A percentile compares a stretch with the other conserved stretches of the same genome.
Evolutionary conservation across 768 basidiomycete species (phyloP).

Genomic region (Tulasnella sp.): DNA sequence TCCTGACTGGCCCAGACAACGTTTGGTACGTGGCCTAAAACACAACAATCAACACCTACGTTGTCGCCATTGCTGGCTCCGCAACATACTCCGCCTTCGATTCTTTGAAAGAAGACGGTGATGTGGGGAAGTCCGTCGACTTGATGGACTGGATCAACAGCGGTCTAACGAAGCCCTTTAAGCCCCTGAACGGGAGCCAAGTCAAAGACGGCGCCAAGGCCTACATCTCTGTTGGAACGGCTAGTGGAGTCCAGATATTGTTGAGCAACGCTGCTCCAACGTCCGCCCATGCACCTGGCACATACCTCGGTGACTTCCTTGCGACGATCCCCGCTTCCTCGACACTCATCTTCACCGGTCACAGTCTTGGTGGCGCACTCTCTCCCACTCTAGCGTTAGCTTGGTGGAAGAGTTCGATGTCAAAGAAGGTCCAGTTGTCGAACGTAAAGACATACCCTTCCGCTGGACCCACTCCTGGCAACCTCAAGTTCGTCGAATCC

Average conservation of each 20-base stretch:
- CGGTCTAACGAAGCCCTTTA: no score
- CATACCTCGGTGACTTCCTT: not conserved
- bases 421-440: not conserved
- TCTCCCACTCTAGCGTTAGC: constrained; percentile 7
- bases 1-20: no score
- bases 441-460: constrained; percentile 12
- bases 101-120: no score
- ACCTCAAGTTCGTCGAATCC: constrained; percentile 4
- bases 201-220: not conserved
- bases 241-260: not conserved
- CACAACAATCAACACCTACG: no score
- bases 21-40: no score
- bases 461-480: constrained; percentile 8
- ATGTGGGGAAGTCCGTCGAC: no score
- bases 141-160: no score
- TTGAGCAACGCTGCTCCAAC: not conserved
- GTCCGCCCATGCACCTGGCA: not conserved
- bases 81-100: no score
- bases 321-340: not conserved
- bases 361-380: constrained; percentile 13
- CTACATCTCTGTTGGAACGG: constrained; percentile 10
- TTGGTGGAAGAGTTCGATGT: not conserved
- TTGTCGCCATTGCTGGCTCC: no score
- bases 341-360: constrained; percentile 14
- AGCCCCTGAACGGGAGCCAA: no score